Evolutionary conservation across 495 filamentous ascomycete genomes (phyloP).

Genomic region (Podospora pseudoanserina): DNA sequence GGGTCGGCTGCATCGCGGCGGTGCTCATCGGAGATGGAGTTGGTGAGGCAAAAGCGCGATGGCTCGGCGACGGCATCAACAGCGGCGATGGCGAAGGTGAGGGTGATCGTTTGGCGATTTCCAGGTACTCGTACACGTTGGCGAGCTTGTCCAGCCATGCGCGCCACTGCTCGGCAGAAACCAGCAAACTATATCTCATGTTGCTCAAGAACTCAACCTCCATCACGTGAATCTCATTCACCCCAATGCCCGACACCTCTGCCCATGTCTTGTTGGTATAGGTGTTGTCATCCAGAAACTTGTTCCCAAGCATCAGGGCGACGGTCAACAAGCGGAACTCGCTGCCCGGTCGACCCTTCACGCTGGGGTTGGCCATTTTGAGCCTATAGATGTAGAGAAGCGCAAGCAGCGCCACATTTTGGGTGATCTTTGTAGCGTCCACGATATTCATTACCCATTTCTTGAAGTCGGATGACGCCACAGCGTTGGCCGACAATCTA

Average conservation of each 20-base stretch:
- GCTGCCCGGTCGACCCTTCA: constrained; percentile 87
- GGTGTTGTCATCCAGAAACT: constrained; percentile 98
- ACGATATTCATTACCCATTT: constrained; percentile 93
- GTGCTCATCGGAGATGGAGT: constrained; percentile 43
- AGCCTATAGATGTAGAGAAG: constrained; percentile 90
- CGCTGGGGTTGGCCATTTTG: constrained; percentile 81
- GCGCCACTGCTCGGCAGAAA: constrained; percentile 78
- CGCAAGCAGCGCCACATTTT: constrained; percentile 90
- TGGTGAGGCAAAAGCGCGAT: constrained; percentile 38
- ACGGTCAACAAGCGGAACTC: constrained; percentile 95
- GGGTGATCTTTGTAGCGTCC: constrained; percentile 92
- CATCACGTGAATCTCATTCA: constrained; percentile 97
- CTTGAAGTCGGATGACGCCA: constrained; percentile 70
- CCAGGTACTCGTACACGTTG: constrained; percentile 76
- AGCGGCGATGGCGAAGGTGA: constrained; percentile 38
- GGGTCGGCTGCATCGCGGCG: constrained; percentile 35
- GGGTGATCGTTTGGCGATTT: constrained; percentile 42
- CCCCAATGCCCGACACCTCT: constrained; percentile 92
- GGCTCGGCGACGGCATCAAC: constrained; percentile 37
- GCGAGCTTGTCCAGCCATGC: constrained; percentile 78
- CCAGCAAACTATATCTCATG: constrained; percentile 89
- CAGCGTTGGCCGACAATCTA: constrained; percentile 64
- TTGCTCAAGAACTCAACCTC: constrained; percentile 99
- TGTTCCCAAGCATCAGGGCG: constrained; percentile 97
- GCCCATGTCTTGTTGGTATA: constrained; percentile 99